phyloP scores from a whole-genome alignment of 192 early-diverging fungal species.

The Thamnidium elegans region DNA sequence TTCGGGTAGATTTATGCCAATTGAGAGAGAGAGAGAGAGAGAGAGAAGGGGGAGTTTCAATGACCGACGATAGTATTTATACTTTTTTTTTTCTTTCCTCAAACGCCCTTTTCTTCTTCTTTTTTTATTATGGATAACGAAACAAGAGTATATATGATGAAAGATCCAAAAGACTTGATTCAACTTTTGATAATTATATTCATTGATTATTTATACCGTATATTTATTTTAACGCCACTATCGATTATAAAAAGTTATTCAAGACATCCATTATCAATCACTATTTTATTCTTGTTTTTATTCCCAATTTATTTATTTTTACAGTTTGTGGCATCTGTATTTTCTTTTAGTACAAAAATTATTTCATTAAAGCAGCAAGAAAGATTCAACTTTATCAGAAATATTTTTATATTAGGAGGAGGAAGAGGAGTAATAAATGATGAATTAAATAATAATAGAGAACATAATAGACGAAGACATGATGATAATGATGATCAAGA shows the following conservation, averaged over 20 bases:
- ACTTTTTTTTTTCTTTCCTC: conserved; percentile 4
- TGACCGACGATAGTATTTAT: background rate
- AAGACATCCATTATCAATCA: conserved; percentile 1
- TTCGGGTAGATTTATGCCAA: too few relatives aligned
- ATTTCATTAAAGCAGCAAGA: background rate
- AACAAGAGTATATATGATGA: background rate
- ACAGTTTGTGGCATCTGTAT: background rate
- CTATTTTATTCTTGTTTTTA: background rate
- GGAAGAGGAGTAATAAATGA: background rate
- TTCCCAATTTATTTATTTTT: conserved; percentile 8
- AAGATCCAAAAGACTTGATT: background rate
- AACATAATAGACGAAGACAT: too few relatives aligned
- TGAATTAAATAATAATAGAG: too few relatives aligned
- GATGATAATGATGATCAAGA: background rate
- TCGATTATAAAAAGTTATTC: background rate
- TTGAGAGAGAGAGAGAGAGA: too few relatives aligned
- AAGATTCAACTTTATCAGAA: background rate
- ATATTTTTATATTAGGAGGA: background rate
- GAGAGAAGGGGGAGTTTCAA: too few relatives aligned
- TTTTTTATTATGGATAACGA: background rate
- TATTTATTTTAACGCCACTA: conserved; percentile 5
- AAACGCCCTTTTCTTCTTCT: conserved; percentile 1
- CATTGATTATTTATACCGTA: conserved; percentile 1
- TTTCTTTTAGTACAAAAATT: background rate
- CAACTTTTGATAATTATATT: background rate